Base-by-base conservation (phyloP, 257 asterid genomes). In the Ajuga chamaepitys region DNA sequence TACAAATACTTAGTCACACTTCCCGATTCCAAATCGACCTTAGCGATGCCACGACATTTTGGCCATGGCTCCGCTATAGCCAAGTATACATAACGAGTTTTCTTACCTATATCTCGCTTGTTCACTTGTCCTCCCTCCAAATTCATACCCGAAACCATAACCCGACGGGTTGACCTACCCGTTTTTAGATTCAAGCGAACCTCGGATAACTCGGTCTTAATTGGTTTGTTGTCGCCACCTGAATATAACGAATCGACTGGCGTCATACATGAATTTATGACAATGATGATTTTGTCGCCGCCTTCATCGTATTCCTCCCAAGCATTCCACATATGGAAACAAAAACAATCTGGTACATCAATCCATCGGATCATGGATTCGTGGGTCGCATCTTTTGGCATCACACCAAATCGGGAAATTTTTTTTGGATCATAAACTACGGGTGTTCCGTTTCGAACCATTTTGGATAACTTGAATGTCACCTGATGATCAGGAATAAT, bases 1-100 rank as follows among this genome's bases (percentile, higher is more conserved):
- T 79, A 81, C 40, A 74, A 8, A 42, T 65, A 73, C 42, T 71
- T 72, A 1, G 70, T 79, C 24, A 86, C 80, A 9, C 67, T 18
- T 13, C 85, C 83, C 0, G 80, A 77, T 34, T 1, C 68, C 75
- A 86, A 77, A 44, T 86, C 86, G 7, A 86, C 81, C 72, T 76
- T 86, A 1, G 86, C 87, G 1, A 86, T 52, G 21, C 95, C 95
- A 62, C 81, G 50, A 26, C 84, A 78, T 70, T 80, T 86, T 7
- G 91, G 95, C 88, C 91, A 86, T 6, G 95, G 95, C 9, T 86
- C 87, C 0, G 84, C 88, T 41, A 84, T 80, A 1, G 95, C 91
- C 80, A 86, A 58, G 67, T 82, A 86, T 1, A 64, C 77, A 2
- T 69, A 84, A 2, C 68, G 64, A 0, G 77, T 75, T 62, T 76